These are phyloP conservation scores for Erysimum pusillum DNA, from an alignment of 441 rosid genomes.

Conservation along the genomic window DNA sequence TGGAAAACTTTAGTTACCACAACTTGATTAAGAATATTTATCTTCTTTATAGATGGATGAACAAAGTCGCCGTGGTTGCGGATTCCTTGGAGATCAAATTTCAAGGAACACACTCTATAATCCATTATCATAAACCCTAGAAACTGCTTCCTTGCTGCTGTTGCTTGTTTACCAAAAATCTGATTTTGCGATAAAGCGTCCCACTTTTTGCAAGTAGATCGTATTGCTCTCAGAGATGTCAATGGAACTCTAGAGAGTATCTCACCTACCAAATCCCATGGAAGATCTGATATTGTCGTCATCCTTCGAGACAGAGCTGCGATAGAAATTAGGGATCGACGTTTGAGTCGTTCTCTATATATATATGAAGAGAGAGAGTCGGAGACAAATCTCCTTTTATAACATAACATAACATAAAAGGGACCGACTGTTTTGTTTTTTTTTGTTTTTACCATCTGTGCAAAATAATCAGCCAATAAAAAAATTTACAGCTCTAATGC, in stretches of 20 bases:
- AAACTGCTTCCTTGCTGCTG: neutral
- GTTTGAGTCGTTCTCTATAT: no score
- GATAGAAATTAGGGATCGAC: no score
- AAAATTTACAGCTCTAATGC: no score
- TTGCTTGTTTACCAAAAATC: neutral
- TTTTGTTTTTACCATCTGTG: no score
- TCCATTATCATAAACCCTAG: neutral
- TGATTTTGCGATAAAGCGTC: neutral
- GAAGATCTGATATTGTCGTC: conserved; percentile 6
- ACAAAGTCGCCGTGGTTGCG: neutral
- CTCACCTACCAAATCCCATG: neutral
- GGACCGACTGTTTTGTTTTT: no score
- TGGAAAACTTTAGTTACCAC: neutral
- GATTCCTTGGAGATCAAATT: neutral
- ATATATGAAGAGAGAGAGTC: no score
- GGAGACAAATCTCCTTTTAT: no score
- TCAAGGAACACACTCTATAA: neutral
- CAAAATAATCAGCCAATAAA: no score
- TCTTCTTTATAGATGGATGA: neutral
- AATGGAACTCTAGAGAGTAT: neutral
- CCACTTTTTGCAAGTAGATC: neutral
- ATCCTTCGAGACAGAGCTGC: neutral
- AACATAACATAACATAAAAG: no score
- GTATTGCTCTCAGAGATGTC: conserved; percentile 1
- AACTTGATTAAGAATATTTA: neutral